Conservation (phyloP, 2,329 filamentous ascomycete genomes). For the Penicillium sumatraense region DNA sequence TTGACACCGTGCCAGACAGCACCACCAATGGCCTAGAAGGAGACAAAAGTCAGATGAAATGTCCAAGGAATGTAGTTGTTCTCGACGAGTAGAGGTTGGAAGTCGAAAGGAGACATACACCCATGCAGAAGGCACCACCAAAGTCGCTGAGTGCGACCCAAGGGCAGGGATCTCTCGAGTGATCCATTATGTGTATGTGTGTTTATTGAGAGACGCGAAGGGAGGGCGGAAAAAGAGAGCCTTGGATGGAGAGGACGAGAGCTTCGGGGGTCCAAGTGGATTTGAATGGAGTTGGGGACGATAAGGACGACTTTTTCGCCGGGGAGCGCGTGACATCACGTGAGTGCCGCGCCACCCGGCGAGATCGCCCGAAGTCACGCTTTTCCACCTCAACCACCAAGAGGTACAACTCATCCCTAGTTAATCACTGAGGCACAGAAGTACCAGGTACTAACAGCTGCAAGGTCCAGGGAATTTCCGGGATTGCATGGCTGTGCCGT, state of each 20-base stretch:
- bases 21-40: conserved; percentile 69
- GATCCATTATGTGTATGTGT: conserved; percentile 69
- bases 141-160: conserved; percentile 98
- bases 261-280: conserved; percentile 2
- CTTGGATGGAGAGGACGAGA: background rate
- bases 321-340: conserved; percentile 15
- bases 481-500: conserved; percentile 3
- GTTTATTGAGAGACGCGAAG: conserved; percentile 2
- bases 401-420: too few species aligned
- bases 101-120: conserved; percentile 63
- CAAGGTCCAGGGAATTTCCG: background rate
- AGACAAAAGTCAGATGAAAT: background rate
- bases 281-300: background rate
- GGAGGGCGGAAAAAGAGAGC: background rate
- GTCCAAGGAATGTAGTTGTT: background rate
- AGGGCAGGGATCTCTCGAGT: conserved; percentile 94
- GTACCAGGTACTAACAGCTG: background rate
- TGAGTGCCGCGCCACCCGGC: conserved; percentile 8
- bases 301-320: conserved; percentile 18
- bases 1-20: conserved; percentile 97
- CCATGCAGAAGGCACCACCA: conserved; percentile 95
- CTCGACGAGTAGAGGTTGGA: background rate
- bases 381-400: background rate
- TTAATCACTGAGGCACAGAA: too few species aligned
- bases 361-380: conserved; percentile 1